Evolutionary conservation across 169 alveolate species (phyloP).

Genomic region (Theileria equi): DNA sequence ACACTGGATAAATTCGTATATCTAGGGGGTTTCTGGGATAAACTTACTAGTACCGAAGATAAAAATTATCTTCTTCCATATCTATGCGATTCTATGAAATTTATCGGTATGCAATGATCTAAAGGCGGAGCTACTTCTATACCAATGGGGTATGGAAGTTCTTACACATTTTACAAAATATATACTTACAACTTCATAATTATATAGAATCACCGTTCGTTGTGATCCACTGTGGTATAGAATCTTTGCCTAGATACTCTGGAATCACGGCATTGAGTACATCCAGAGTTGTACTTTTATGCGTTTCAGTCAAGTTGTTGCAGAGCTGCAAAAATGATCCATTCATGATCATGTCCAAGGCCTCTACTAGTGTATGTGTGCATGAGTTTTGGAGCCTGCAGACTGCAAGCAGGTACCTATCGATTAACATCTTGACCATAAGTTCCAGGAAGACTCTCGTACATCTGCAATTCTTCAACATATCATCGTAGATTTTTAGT

Average conservation of each 20-base stretch:
- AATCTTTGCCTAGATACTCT: conserved; percentile 10
- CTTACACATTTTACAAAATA: neutral
- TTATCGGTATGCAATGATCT: neutral
- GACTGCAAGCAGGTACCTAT: neutral
- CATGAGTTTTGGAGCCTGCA: neutral
- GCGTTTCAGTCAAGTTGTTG: neutral
- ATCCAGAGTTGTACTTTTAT: neutral
- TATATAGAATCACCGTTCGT: neutral
- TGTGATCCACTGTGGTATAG: conserved; percentile 16
- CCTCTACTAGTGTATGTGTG: neutral
- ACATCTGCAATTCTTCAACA: neutral
- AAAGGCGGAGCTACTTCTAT: neutral
- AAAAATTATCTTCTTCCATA: conserved; percentile 51
- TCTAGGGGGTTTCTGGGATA: neutral
- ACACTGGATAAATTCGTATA: conserved; percentile 51
- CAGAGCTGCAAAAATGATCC: neutral
- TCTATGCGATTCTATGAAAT: conserved; percentile 3
- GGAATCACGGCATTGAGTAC: neutral
- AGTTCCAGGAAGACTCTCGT: neutral
- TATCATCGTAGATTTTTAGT: no score
- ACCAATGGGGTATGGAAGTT: conserved; percentile 27
- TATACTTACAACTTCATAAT: neutral
- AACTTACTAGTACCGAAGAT: conserved; percentile 64
- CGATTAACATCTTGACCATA: conserved; percentile 1
- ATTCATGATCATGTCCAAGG: neutral